phyloP scores from a whole-genome alignment of 805 yeast genomes.

The Lipomyces orientalis region DNA sequence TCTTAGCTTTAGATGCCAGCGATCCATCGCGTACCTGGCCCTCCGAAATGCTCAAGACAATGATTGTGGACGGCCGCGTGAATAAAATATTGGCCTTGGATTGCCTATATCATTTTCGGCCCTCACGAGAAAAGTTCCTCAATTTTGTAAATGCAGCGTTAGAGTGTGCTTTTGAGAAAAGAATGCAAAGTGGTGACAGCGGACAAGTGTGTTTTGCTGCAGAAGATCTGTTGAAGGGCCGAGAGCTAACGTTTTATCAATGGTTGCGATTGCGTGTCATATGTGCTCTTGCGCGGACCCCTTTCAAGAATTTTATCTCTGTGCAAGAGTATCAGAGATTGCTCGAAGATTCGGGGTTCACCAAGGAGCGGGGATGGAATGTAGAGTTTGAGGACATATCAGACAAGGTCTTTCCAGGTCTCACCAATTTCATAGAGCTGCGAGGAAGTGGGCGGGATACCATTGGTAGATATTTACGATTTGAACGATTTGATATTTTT shows the following conservation, averaged over 20 bases:
- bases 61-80: conserved; percentile 11
- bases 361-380: conserved; percentile 19
- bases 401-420: conserved; percentile 29
- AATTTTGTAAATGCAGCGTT: conserved; percentile 17
- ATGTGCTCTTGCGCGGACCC: conserved; percentile 19
- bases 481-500: conserved; percentile 20
- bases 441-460: conserved; percentile 12
- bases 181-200: neutral
- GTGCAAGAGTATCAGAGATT: conserved; percentile 13
- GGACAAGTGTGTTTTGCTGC: conserved; percentile 28
- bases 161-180: conserved; percentile 17
- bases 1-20: conserved; percentile 28
- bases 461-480: conserved; percentile 18
- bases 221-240: conserved; percentile 21
- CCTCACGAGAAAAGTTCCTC: conserved; percentile 23
- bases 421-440: conserved; percentile 16
- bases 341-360: conserved; percentile 21
- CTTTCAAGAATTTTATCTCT: conserved; percentile 23
- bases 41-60: conserved; percentile 1
- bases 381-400: conserved; percentile 26
- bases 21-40: conserved; percentile 28
- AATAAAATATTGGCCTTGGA: conserved; percentile 33
- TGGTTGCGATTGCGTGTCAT: conserved; percentile 10
- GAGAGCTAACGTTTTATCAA: neutral
- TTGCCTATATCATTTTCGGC: conserved; percentile 29